Conservation (phyloP, 257 asterid genomes). For the Fraxinus anomala region DNA sequence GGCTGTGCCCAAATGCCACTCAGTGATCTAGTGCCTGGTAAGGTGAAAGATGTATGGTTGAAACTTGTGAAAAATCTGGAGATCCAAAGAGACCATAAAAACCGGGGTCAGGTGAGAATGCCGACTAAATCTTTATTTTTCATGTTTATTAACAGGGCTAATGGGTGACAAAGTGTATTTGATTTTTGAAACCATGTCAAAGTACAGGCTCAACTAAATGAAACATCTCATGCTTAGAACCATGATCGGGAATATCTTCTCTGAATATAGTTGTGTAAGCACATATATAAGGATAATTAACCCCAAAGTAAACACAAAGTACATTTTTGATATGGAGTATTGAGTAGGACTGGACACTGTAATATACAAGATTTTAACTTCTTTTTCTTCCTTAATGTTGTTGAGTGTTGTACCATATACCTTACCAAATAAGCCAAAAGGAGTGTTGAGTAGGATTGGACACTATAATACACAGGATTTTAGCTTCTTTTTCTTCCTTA, state of each 20-base stretch:
- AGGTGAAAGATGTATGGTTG: slow-evolving; percentile 86
- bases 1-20: slow-evolving; percentile 70
- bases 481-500: neutral
- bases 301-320: neutral
- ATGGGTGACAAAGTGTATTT: neutral
- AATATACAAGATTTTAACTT: neutral
- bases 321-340: neutral
- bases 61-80: slow-evolving; percentile 80
- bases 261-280: neutral
- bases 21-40: slow-evolving; percentile 73
- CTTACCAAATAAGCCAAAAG: too few species aligned
- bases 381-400: too few species aligned
- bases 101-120: slow-evolving; percentile 73
- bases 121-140: neutral
- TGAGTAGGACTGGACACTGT: neutral
- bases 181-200: neutral
- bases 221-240: too few species aligned
- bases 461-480: neutral
- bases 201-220: neutral
- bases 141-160: neutral
- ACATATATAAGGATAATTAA: neutral
- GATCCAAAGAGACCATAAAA: slow-evolving; percentile 72
- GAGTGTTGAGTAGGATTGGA: too few species aligned
- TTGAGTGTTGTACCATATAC: too few species aligned
- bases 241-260: neutral